These are phyloP conservation scores for Ichthyophthirius multifiliis DNA, from an alignment of 169 alveolate genomes.

Conservation along the genomic window DNA sequence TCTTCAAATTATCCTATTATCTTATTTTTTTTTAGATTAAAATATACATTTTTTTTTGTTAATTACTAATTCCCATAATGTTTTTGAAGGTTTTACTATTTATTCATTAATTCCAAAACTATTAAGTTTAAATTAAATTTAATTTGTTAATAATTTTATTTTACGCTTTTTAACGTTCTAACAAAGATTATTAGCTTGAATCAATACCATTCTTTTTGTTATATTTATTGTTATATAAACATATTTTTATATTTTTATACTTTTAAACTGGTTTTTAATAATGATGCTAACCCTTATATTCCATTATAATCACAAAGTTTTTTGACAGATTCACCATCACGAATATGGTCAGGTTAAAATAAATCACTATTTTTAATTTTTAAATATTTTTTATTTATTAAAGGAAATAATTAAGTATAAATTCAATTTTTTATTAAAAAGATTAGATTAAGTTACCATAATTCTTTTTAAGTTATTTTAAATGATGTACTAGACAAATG, in stretches of 20 bases:
- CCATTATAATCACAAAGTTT: slow-evolving; percentile 1
- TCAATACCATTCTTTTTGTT: slow-evolving; percentile 20
- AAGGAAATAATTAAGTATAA: too few species aligned
- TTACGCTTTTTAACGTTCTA: not conserved
- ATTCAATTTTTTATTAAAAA: too few species aligned
- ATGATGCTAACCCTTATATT: not conserved
- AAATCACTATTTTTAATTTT: not conserved
- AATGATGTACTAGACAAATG: too few species aligned
- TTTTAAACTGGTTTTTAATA: slow-evolving; percentile 9
- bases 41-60: not conserved
- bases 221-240: not conserved
- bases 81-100: slow-evolving; percentile 17
- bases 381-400: too few species aligned
- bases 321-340: slow-evolving; percentile 21
- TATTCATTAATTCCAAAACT: slow-evolving; percentile 34
- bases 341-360: slow-evolving; percentile 27
- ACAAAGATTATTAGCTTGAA: not conserved
- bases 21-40: not conserved
- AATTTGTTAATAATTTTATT: not conserved
- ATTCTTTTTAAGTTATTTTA: too few species aligned
- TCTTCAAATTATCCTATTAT: slow-evolving; percentile 72
- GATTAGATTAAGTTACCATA: too few species aligned
- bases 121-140: not conserved
- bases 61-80: slow-evolving; percentile 8
- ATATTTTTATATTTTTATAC: not conserved